Percentiles rank a stretch among this genome's conserved stretches.
Conservation (phyloP, 2,329 filamentous ascomycete genomes). For the Endothia cerciana region DNA sequence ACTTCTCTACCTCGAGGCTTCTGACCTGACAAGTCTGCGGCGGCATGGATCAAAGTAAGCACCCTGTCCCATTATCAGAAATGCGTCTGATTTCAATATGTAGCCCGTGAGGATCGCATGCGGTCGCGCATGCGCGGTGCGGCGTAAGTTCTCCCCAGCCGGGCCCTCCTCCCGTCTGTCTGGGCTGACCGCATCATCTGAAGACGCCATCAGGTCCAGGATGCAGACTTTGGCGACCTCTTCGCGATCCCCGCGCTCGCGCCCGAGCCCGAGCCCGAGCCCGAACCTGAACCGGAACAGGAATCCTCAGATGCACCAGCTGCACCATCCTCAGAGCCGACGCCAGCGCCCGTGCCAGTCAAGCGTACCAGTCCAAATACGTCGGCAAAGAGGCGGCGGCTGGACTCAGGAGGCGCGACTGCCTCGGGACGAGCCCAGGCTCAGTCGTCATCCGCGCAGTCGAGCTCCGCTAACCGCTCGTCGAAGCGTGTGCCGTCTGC, state of each 20-base stretch:
- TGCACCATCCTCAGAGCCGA: constrained; percentile 5
- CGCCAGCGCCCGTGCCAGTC: constrained; percentile 34
- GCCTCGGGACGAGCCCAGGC: constrained; percentile 17
- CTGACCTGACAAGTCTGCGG: constrained; percentile 9
- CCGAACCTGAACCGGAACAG: constrained; percentile 23
- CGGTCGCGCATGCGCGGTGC: constrained; percentile 68
- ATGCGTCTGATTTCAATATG: constrained; percentile 22
- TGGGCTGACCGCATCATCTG: constrained; percentile 10
- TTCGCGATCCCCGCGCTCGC: constrained; percentile 39
- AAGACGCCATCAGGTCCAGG: constrained; percentile 60
- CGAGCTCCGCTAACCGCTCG: constrained; percentile 14
- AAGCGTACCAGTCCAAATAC: constrained; percentile 50
- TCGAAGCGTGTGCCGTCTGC: constrained; percentile 31
- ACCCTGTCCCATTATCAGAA: neutral
- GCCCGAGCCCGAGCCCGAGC: constrained; percentile 26
- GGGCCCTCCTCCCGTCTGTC: neutral
- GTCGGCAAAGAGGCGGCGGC: constrained; percentile 51
- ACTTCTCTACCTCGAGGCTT: neutral
- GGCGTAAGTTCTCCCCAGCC: constrained; percentile 49
- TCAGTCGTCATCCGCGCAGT: constrained; percentile 6
- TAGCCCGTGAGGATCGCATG: constrained; percentile 64
- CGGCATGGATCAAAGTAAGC: constrained; percentile 42
- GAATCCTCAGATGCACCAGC: constrained; percentile 21
- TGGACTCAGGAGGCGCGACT: constrained; percentile 35
- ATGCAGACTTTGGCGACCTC: constrained; percentile 62